Conservation (phyloP, 2,329 filamentous ascomycete species). For the Arthrobotrys entomopaga region DNA sequence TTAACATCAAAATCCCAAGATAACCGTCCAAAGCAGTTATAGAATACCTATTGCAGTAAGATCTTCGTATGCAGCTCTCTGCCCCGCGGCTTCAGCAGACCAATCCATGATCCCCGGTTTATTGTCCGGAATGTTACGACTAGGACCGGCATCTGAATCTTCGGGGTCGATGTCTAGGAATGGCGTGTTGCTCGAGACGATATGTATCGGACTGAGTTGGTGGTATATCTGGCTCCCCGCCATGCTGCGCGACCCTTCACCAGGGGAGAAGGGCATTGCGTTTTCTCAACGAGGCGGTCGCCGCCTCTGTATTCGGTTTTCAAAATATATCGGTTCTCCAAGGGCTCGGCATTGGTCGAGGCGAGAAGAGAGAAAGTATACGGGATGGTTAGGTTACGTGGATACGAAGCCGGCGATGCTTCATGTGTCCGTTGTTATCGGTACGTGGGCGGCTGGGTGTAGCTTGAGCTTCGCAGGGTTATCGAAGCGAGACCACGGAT, state of each 20-base stretch:
- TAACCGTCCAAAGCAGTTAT: neutral
- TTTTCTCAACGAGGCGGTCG: constrained; percentile 16
- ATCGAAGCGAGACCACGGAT: too few species aligned
- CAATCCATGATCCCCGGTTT: constrained; percentile 70
- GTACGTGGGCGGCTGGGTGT: neutral
- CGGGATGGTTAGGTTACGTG: too few species aligned
- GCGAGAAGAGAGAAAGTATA: neutral
- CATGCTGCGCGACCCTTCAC: constrained; percentile 49
- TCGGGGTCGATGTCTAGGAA: constrained; percentile 24
- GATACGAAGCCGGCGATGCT: too few species aligned
- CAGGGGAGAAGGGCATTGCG: constrained; percentile 48
- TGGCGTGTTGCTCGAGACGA: constrained; percentile 19
- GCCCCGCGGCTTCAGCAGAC: constrained; percentile 87
- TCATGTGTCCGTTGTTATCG: constrained; percentile 1
- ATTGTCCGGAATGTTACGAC: constrained; percentile 27
- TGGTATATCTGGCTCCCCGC: constrained; percentile 32
- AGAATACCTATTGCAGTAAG: constrained; percentile 78
- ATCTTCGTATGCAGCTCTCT: constrained; percentile 93
- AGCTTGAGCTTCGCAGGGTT: neutral
- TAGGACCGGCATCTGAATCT: constrained; percentile 24
- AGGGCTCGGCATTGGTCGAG: constrained; percentile 21
- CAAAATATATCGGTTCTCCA: neutral
- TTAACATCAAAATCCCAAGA: constrained; percentile 20
- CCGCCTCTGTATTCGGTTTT: constrained; percentile 24
- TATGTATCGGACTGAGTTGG: constrained; percentile 35